Conservation (phyloP, 225 moss, liverwort and hornwort genomes). For the Physcomitrellopsis africana region DNA sequence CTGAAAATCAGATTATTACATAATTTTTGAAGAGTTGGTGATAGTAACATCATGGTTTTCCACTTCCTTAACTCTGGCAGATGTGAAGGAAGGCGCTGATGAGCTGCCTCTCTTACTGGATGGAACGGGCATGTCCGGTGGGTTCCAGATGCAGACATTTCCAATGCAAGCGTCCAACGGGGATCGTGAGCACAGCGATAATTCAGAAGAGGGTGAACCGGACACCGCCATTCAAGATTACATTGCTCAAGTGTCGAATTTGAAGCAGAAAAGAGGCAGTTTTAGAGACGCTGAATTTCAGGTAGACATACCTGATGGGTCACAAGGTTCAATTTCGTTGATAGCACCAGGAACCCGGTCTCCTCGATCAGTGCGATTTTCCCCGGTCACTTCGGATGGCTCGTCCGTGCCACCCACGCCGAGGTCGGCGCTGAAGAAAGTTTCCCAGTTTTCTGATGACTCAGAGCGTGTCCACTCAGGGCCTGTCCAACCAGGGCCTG, state of each 20-base stretch:
- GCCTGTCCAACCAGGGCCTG: no score
- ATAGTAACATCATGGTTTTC: background rate
- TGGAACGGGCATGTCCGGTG: background rate
- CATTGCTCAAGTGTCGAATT: slow-evolving; percentile 15
- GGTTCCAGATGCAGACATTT: slow-evolving; percentile 9
- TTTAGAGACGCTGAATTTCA: background rate
- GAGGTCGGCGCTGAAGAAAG: slow-evolving; percentile 19
- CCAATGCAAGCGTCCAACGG: background rate
- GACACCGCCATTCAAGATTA: slow-evolving; percentile 26
- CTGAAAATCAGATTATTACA: no score
- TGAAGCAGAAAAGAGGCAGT: slow-evolving; percentile 10
- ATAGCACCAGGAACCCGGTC: background rate
- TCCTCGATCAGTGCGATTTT: background rate
- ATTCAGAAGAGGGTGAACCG: background rate
- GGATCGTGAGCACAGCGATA: background rate
- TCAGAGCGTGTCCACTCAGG: no score
- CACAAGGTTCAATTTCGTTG: background rate
- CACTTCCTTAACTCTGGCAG: background rate
- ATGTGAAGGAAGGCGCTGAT: background rate
- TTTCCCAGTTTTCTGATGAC: background rate
- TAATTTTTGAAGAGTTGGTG: background rate
- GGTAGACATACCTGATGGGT: background rate
- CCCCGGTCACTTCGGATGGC: background rate
- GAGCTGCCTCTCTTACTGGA: slow-evolving; percentile 16
- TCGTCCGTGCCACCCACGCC: background rate